Conservation (phyloP, 2,329 filamentous ascomycete species). For the Xylariaceae sp. region DNA sequence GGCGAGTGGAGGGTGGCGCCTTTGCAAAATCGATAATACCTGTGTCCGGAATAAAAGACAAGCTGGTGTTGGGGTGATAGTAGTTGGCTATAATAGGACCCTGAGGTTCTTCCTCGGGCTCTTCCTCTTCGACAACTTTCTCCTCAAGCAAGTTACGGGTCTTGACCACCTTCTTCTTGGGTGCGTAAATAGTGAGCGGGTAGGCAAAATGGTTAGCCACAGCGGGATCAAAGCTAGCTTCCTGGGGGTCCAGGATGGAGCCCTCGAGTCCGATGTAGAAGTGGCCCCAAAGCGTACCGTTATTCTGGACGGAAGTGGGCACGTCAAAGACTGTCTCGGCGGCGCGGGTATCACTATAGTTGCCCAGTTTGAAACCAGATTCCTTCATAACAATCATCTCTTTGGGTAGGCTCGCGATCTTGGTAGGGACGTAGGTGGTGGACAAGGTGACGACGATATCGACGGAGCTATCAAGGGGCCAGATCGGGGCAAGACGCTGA, state of each 20-base stretch:
- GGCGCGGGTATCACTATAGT: constrained; percentile 73
- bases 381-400: constrained; percentile 75
- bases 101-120: constrained; percentile 48
- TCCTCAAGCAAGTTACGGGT: constrained; percentile 78
- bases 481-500: constrained; percentile 76
- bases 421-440: constrained; percentile 63
- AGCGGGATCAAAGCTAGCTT: constrained; percentile 65
- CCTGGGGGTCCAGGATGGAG: constrained; percentile 69
- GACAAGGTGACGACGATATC: constrained; percentile 86
- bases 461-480: constrained; percentile 72
- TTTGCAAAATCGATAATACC: constrained; percentile 64
- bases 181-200: constrained; percentile 83
- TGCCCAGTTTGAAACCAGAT: constrained; percentile 72
- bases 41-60: constrained; percentile 79
- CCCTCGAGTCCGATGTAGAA: constrained; percentile 83
- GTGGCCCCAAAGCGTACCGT: constrained; percentile 91
- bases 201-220: constrained; percentile 80
- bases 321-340: constrained; percentile 75
- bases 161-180: constrained; percentile 87
- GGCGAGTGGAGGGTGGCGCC: constrained; percentile 69
- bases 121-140: constrained; percentile 42
- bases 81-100: constrained; percentile 76
- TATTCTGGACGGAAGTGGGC: constrained; percentile 77
- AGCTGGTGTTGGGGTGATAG: constrained; percentile 91
- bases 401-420: constrained; percentile 60